phyloP scores from a whole-genome alignment of 164 flowering plant species.

The Annona squamosa region DNA sequence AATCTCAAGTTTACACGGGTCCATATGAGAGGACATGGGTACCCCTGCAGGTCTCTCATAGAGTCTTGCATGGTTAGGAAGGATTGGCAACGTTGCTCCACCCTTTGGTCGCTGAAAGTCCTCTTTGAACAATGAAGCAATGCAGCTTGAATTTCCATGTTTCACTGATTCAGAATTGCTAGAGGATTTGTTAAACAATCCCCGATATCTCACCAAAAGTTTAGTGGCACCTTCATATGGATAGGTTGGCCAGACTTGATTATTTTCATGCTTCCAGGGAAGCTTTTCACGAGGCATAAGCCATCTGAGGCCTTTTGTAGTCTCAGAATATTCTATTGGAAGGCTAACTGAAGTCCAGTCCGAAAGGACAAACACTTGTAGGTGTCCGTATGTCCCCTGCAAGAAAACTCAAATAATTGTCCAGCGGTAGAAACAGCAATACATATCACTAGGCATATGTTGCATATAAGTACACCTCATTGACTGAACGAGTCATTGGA shows the following conservation, averaged over 20 bases:
- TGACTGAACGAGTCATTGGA: not conserved
- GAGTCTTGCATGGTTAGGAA: not conserved
- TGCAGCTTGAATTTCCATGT: conserved; percentile 15
- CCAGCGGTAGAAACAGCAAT: not conserved
- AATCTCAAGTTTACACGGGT: conserved; percentile 11
- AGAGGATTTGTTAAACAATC: conserved; percentile 10
- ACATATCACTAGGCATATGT: not conserved
- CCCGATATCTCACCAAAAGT: conserved; percentile 6
- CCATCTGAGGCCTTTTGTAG: conserved; percentile 56
- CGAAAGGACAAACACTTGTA: conserved; percentile 49
- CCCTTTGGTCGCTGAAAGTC: conserved; percentile 10
- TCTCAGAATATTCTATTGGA: conserved; percentile 49
- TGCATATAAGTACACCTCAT: not conserved
- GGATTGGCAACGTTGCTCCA: not conserved
- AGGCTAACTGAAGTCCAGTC: conserved; percentile 34
- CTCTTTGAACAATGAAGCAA: conserved; percentile 12
- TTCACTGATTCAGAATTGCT: conserved; percentile 3
- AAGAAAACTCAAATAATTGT: not conserved
- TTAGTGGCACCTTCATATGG: conserved; percentile 12
- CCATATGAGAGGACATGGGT: not conserved
- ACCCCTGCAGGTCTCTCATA: not conserved
- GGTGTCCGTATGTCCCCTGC: conserved; percentile 57
- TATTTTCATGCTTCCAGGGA: conserved; percentile 41
- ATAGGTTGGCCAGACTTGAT: conserved; percentile 21
- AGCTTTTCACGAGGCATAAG: conserved; percentile 48